Evolutionary conservation across 495 filamentous ascomycete species (phyloP).

Genomic region (Penicillium lagena): DNA sequence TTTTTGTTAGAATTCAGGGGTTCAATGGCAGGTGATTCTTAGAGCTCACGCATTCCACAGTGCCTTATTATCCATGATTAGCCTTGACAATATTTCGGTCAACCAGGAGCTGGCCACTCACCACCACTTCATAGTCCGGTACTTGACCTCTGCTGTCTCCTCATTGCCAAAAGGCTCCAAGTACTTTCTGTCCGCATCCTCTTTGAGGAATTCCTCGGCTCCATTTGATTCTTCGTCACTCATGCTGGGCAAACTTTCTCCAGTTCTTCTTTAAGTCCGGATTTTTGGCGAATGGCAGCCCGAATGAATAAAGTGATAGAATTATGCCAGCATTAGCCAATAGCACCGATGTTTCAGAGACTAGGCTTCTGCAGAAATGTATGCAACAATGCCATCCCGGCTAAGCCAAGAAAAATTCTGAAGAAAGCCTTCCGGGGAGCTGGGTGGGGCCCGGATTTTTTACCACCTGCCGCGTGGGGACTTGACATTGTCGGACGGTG

Average conservation of each 20-base stretch:
- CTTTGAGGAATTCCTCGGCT: constrained; percentile 6
- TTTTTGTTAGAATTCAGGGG: background rate
- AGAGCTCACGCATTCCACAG: constrained; percentile 27
- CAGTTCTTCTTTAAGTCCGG: background rate
- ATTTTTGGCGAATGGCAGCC: background rate
- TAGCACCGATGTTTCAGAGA: constrained; percentile 1
- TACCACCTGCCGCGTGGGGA: background rate
- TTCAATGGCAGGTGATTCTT: background rate
- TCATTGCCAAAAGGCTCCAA: constrained; percentile 40
- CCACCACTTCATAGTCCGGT: constrained; percentile 43
- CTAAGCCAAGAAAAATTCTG: constrained; percentile 17
- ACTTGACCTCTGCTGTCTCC: constrained; percentile 32
- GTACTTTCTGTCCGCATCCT: constrained; percentile 12
- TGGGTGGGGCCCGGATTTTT: constrained; percentile 10
- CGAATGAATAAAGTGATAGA: constrained; percentile 2
- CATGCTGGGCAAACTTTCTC: constrained; percentile 7
- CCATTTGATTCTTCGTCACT: constrained; percentile 14
- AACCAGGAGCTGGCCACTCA: constrained; percentile 7
- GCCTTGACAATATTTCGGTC: constrained; percentile 1
- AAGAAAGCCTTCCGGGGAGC: constrained; percentile 3
- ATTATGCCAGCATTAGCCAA: constrained; percentile 7
- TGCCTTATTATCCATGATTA: constrained; percentile 16
- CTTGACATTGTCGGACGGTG: background rate
- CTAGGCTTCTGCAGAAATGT: constrained; percentile 2
- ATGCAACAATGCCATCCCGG: constrained; percentile 6